Conservation (phyloP, 192 early-diverging fungal genomes). For the Coemansia sp. region DNA sequence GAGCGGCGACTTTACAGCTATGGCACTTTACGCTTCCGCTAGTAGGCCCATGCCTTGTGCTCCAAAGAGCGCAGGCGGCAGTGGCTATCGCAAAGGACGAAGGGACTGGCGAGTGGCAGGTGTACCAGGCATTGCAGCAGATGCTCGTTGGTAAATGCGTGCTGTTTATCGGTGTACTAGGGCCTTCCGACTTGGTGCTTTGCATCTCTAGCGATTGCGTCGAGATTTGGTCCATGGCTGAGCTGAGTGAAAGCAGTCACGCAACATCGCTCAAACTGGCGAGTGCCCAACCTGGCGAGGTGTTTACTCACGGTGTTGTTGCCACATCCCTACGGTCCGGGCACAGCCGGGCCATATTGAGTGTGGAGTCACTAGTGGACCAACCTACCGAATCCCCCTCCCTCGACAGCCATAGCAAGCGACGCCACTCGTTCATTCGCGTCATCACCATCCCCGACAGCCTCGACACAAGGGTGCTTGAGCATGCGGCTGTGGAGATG, state of each 20-base stretch:
- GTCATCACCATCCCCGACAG: background rate
- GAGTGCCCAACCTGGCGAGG: background rate
- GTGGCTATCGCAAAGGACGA: slow-evolving; percentile 2
- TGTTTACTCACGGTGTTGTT: slow-evolving; percentile 32
- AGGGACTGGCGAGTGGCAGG: slow-evolving; percentile 16
- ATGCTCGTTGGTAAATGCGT: slow-evolving; percentile 1
- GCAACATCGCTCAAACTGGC: background rate
- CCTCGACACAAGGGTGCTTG: background rate
- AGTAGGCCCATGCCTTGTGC: background rate
- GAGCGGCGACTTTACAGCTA: slow-evolving; percentile 1
- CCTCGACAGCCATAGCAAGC: background rate
- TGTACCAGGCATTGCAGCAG: slow-evolving; percentile 2
- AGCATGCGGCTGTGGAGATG: background rate
- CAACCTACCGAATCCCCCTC: background rate
- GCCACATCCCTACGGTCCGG: background rate
- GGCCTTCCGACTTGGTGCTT: slow-evolving; percentile 3
- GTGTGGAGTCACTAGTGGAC: background rate
- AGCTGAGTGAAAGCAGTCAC: background rate
- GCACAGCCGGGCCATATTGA: background rate
- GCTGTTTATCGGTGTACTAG: slow-evolving; percentile 8
- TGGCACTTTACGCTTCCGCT: slow-evolving; percentile 19
- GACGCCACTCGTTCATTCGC: slow-evolving; percentile 1
- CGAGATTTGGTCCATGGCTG: background rate
- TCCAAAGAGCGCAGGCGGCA: background rate
- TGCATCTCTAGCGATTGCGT: slow-evolving; percentile 14